Evolutionary conservation across 2,329 filamentous ascomycete genomes (phyloP).

Genomic region (Botryosphaeria dothidea): DNA sequence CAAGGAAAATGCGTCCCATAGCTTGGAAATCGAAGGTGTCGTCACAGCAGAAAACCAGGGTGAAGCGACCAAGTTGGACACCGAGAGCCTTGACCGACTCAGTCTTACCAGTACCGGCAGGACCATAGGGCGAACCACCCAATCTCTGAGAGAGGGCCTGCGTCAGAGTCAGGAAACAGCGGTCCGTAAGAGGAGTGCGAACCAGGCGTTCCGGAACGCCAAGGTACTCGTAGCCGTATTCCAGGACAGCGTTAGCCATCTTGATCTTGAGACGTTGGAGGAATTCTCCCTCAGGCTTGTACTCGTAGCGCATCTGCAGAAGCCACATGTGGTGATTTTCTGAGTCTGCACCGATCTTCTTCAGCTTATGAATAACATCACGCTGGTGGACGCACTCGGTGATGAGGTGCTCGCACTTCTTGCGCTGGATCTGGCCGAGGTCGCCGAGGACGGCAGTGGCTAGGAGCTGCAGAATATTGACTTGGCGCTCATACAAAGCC

Average conservation of each 20-base stretch:
- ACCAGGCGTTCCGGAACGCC: constrained; percentile 96
- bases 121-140: constrained; percentile 95
- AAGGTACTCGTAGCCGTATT: constrained; percentile 97
- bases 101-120: constrained; percentile 97
- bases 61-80: constrained; percentile 94
- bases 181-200: constrained; percentile 92
- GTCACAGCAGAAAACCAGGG: constrained; percentile 98
- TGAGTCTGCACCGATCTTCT: constrained; percentile 71
- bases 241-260: constrained; percentile 94
- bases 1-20: constrained; percentile 98
- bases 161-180: constrained; percentile 96
- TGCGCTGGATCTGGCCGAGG: constrained; percentile 80
- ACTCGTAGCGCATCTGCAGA: constrained; percentile 95
- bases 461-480: constrained; percentile 80
- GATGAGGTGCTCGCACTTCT: constrained; percentile 98
- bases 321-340: constrained; percentile 89
- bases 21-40: constrained; percentile 99
- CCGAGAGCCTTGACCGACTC: constrained; percentile 98
- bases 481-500: constrained; percentile 75
- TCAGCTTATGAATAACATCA: constrained; percentile 85
- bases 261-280: constrained; percentile 82
- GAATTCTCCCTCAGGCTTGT: constrained; percentile 77
- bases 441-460: constrained; percentile 89
- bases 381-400: constrained; percentile 98
- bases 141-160: constrained; percentile 93